Evolutionary conservation across 2,329 filamentous ascomycete genomes (phyloP), one percentile per base, ranked within the genome.

Genomic region (Aspergillus vadensis): DNA sequence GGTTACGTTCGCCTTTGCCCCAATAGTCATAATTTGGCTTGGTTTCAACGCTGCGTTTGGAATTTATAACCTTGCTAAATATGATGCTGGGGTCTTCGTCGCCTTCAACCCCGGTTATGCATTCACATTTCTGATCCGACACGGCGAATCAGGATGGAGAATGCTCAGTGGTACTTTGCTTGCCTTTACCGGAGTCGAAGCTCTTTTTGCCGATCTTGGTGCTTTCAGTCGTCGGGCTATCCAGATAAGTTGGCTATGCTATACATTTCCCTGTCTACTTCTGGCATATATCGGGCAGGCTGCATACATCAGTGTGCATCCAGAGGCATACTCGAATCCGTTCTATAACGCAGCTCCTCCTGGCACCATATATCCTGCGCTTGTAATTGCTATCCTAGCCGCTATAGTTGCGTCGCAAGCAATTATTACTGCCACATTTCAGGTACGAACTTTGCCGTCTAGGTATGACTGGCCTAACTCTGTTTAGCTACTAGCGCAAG

Each of bases 161-260:
- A 78, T 76, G 32, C 75, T 86, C 4, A 83, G 81, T 5, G 90
- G 90, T 4, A 84, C 92, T 19, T 74, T 93, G 2, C 82, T 93
- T 9, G 84, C 87, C 2, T 92, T 93, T 68, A 92, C 90, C 2
- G 90, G 88, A 17, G 88, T 91, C n/a, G 90, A 92, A 72, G 89
- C 90, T 1, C 80, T 93, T 1, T 93, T 92, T 70, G 90, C 90
- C 3, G 90, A 93, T 67, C 80, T 93, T 6, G 90, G 90, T 36
- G 90, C 90, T 21, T 93, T 93, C 73, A 85, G 84, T 72, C 82
- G 84, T 63, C 70, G 83, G 44, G 89, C 90, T 0, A 86, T 93
- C 55, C 89, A 91, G 70, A 80, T 92, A 15, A 88, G 85, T 47
- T 93, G 90, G 90, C 77, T 92, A 4, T 80, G 81, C 55, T 87